Conservation (phyloP, 352 stramenopile species). For the Phytophthora kernoviae region DNA sequence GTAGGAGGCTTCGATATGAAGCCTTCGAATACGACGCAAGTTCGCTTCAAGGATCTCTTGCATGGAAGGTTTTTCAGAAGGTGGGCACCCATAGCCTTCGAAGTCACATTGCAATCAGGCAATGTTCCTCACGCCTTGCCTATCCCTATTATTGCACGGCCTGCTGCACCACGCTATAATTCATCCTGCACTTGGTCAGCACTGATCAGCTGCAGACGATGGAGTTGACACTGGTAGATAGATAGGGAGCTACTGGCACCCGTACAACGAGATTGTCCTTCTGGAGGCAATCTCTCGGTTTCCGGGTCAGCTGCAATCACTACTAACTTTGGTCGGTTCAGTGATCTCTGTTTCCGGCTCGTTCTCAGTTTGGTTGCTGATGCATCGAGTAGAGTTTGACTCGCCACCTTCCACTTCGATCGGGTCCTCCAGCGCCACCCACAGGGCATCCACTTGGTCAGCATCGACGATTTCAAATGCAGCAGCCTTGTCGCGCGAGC, state of each 20-base stretch:
- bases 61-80: too few relatives aligned
- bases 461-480: slow-evolving; percentile 70
- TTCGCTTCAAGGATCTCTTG: too few relatives aligned
- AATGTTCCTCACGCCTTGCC: too few relatives aligned
- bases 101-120: too few relatives aligned
- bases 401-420: slow-evolving; percentile 21
- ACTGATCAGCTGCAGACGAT: too few relatives aligned
- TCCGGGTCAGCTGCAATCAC: slow-evolving; percentile 13
- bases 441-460: slow-evolving; percentile 51
- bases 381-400: not conserved
- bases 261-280: slow-evolving; percentile 4
- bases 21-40: too few relatives aligned
- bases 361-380: slow-evolving; percentile 20
- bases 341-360: slow-evolving; percentile 21
- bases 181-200: slow-evolving; percentile 8
- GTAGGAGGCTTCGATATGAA: too few relatives aligned
- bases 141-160: too few relatives aligned
- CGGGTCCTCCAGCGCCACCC: slow-evolving; percentile 31
- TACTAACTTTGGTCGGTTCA: slow-evolving; percentile 10
- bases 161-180: too few relatives aligned
- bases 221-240: slow-evolving; percentile 5
- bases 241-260: slow-evolving; percentile 1
- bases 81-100: too few relatives aligned
- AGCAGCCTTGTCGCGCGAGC: slow-evolving; percentile 54
- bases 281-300: not conserved